These are phyloP conservation scores for Colletotrichum eleusines DNA, from an alignment of 2,329 filamentous ascomycete species.

Conservation along the genomic window DNA sequence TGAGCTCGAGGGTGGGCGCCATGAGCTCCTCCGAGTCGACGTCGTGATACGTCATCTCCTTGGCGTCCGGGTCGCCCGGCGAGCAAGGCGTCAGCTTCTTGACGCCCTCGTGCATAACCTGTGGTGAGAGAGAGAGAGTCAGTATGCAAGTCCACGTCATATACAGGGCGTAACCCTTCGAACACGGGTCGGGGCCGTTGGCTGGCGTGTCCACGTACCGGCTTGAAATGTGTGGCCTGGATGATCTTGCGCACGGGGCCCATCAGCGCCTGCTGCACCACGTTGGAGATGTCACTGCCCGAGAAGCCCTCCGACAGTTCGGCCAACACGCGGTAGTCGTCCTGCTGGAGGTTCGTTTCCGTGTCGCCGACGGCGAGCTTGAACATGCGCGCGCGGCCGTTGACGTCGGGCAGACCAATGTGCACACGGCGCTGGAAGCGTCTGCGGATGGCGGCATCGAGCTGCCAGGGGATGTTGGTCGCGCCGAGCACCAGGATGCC, in stretches of 20 bases:
- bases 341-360: slow-evolving; percentile 82
- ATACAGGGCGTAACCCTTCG: not conserved
- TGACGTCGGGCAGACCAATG: slow-evolving; percentile 89
- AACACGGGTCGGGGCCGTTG: not conserved
- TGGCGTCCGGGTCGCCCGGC: slow-evolving; percentile 85
- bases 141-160: slow-evolving; percentile 21
- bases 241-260: slow-evolving; percentile 97
- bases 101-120: slow-evolving; percentile 78
- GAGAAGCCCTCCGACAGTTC: slow-evolving; percentile 93
- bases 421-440: slow-evolving; percentile 97
- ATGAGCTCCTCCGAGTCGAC: slow-evolving; percentile 86
- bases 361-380: slow-evolving; percentile 94
- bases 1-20: slow-evolving; percentile 86
- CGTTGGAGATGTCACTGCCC: slow-evolving; percentile 94
- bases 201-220: slow-evolving; percentile 64
- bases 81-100: slow-evolving; percentile 90
- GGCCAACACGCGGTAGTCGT: slow-evolving; percentile 85
- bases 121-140: slow-evolving; percentile 38
- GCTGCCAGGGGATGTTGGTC: slow-evolving; percentile 98
- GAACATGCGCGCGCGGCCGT: slow-evolving; percentile 93
- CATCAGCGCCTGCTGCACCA: slow-evolving; percentile 97
- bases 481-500: slow-evolving; percentile 95
- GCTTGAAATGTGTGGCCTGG: slow-evolving; percentile 97
- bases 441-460: slow-evolving; percentile 94
- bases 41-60: slow-evolving; percentile 94